These are phyloP conservation scores for Globisporangium ultimum DNA, from an alignment of 352 stramenopile species.

Conservation along the genomic window DNA sequence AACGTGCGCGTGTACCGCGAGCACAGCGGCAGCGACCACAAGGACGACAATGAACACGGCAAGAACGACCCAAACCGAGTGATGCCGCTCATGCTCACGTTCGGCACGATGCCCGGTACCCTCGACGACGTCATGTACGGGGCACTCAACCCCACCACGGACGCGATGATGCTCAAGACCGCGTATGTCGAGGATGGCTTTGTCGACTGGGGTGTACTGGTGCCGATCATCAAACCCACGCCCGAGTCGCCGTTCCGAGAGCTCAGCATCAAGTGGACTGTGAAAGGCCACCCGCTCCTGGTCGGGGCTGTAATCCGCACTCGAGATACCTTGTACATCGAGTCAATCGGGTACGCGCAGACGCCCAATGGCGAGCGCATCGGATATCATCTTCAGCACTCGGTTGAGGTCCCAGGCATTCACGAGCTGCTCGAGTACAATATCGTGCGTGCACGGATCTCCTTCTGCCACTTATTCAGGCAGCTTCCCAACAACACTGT, in stretches of 20 bases:
- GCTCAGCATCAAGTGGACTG: conserved; percentile 44
- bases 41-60: no score
- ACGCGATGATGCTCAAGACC: conserved; percentile 48
- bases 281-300: conserved; percentile 37
- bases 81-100: conserved; percentile 16
- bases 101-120: conserved; percentile 4
- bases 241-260: conserved; percentile 37
- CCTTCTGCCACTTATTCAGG: conserved; percentile 41
- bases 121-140: conserved; percentile 15
- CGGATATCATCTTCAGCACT: conserved; percentile 60
- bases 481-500: conserved; percentile 39
- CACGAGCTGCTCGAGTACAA: conserved; percentile 22
- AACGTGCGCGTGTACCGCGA: conserved; percentile 16
- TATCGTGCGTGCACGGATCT: conserved; percentile 48
- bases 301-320: conserved; percentile 40
- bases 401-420: conserved; percentile 53
- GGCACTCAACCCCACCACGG: conserved; percentile 19
- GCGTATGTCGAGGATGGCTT: conserved; percentile 50
- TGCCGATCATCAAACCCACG: conserved; percentile 28
- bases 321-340: conserved; percentile 58
- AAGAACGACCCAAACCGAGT: no score
- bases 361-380: conserved; percentile 43
- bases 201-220: conserved; percentile 41
- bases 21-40: no score
- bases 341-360: conserved; percentile 35